Base-by-base conservation (phyloP, 2,329 filamentous ascomycete species). In the Geosmithia flava region DNA sequence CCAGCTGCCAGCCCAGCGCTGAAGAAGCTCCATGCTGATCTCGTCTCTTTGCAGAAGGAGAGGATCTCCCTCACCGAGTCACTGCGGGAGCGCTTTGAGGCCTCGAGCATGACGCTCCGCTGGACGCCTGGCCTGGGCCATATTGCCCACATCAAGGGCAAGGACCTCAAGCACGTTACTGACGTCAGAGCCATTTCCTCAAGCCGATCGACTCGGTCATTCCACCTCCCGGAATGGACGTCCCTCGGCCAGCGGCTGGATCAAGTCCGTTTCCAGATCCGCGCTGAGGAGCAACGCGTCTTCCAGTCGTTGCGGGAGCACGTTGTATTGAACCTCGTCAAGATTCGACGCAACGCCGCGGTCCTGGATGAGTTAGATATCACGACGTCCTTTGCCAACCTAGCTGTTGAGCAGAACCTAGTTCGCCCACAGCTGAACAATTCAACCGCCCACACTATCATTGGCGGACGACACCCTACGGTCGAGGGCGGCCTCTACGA, bases 361-460 rank as follows among this genome's bases (percentile, higher is more conserved):
- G 85, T 95, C 1, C 78, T 98, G 19, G 91, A 97, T 61, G 90
- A 96, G 63, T 77, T 98, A 8, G 93, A 98, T 64, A 85, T 98
- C 39, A 79, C 85, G 2, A 87, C 87, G 48, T 88, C 88, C 0
- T 95, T 95, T 59, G 88, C 93, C 2, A 74, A 72, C 4, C 73
- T 97, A 2, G 90, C 93, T 2, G 63, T 72, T 20, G 86, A 95
- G 59, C 82, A 87, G 52, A 69, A 74, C 44, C 80, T 93, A 55
- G 74, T 81, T 1, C 78, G 91, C 0, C 93, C 93, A 0, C 66
- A 81, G 1, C 65, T 98, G 30, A 85, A 84, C 56, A 68, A 73
- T 56, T 69, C 72, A 8, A 79, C 74, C 0, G 67, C 72, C 3
- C 87, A 94, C 62, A 82, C 82, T 51, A 85, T 98, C 55, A 68